A percentile compares a stretch with the other conserved stretches of the same genome.
phyloP scores from a whole-genome alignment of 768 basidiomycete genomes.

The Russula abietina region DNA sequence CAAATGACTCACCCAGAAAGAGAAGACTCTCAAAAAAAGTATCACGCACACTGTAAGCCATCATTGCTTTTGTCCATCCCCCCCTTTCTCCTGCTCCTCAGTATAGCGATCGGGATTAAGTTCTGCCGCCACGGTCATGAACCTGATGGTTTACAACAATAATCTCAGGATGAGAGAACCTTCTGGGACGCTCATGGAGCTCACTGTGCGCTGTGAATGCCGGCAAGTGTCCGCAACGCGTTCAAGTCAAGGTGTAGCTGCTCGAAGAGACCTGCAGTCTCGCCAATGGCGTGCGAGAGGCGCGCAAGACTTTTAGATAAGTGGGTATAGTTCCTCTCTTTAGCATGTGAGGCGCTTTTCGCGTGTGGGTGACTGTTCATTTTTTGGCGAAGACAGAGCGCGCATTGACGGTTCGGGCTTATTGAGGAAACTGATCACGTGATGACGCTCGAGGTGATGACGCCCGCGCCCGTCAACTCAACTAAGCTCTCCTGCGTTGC shows the following conservation, averaged over 20 bases:
- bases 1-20: slow-evolving; percentile 8
- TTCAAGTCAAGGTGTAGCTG: slow-evolving; percentile 69
- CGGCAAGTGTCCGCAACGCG: slow-evolving; percentile 74
- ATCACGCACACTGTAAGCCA: not conserved
- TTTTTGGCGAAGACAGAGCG: not conserved
- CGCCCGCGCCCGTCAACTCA: not conserved
- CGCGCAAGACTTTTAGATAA: slow-evolving; percentile 62
- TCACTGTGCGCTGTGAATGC: slow-evolving; percentile 76
- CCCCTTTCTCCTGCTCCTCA: slow-evolving; percentile 8
- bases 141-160: slow-evolving; percentile 30
- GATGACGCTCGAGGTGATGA: slow-evolving; percentile 17
- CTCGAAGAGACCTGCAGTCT: slow-evolving; percentile 73
- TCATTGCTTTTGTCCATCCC: not conserved
- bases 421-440: slow-evolving; percentile 3
- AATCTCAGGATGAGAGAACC: not conserved
- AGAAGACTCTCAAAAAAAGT: not conserved
- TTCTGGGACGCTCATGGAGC: slow-evolving; percentile 26
- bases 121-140: slow-evolving; percentile 47
- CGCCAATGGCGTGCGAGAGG: slow-evolving; percentile 60
- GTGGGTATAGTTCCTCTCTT: slow-evolving; percentile 75
- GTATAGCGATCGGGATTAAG: slow-evolving; percentile 33
- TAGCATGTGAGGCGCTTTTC: slow-evolving; percentile 66
- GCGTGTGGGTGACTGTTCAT: slow-evolving; percentile 32
- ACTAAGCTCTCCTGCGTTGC: slow-evolving; percentile 4
- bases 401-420: not conserved